These are phyloP conservation scores for Verticillium tricorpus DNA, from an alignment of 2,329 filamentous ascomycete species.

Conservation along the genomic window DNA sequence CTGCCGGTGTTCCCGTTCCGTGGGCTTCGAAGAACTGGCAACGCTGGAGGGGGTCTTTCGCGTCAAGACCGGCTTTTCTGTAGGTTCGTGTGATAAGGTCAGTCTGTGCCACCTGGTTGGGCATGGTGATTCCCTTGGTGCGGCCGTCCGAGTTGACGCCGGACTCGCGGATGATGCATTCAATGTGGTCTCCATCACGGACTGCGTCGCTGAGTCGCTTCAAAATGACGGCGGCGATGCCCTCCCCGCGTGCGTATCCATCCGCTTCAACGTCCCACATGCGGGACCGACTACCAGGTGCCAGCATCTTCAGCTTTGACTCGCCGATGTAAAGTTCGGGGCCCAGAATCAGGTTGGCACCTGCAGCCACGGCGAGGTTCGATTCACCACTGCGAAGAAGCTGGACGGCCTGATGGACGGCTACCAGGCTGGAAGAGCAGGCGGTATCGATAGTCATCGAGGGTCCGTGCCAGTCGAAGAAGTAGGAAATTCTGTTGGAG, in stretches of 20 bases:
- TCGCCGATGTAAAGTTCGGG: constrained; percentile 15
- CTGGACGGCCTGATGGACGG: constrained; percentile 17
- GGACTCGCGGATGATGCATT: constrained; percentile 24
- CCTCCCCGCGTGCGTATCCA: constrained; percentile 41
- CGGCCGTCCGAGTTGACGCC: constrained; percentile 28
- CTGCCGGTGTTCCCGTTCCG: constrained; percentile 38
- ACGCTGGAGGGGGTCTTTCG: not conserved
- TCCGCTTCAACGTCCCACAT: constrained; percentile 30
- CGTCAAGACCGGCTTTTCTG: constrained; percentile 15
- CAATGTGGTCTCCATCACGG: constrained; percentile 31
- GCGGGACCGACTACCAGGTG: constrained; percentile 11
- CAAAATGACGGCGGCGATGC: constrained; percentile 30
- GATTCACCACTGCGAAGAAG: constrained; percentile 13
- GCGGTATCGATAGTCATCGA: constrained; percentile 22
- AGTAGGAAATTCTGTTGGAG: constrained; percentile 35
- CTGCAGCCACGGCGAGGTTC: constrained; percentile 17
- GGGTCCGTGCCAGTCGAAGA: constrained; percentile 33
- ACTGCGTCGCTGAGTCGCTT: constrained; percentile 36
- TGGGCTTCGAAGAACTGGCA: constrained; percentile 32
- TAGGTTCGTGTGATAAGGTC: constrained; percentile 32
- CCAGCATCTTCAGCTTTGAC: constrained; percentile 12
- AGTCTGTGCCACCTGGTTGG: constrained; percentile 29
- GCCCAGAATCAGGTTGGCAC: constrained; percentile 19
- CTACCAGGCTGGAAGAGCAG: constrained; percentile 18
- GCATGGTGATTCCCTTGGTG: constrained; percentile 30